phyloP scores from a whole-genome alignment of 2,329 filamentous ascomycete species.

The Colletotrichum sublineola region DNA sequence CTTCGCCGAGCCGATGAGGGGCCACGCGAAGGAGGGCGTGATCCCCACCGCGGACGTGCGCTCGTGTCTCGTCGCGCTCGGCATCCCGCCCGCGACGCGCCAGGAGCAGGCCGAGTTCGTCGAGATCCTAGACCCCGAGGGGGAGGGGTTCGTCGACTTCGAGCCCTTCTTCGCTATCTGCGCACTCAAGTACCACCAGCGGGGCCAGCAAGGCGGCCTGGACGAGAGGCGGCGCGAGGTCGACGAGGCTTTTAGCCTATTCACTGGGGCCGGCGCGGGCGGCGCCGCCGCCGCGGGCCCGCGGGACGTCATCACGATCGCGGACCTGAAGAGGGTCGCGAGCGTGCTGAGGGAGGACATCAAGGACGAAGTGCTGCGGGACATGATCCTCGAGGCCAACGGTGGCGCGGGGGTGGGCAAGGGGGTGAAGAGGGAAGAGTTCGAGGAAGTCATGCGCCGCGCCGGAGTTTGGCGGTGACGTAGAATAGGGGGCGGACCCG shows the following conservation, averaged over 20 bases:
- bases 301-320: slow-evolving; percentile 77
- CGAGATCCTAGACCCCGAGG: slow-evolving; percentile 84
- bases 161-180: slow-evolving; percentile 88
- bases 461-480: slow-evolving; percentile 84
- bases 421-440: slow-evolving; percentile 83
- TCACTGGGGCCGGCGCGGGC: slow-evolving; percentile 67
- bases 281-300: slow-evolving; percentile 1
- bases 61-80: slow-evolving; percentile 83
- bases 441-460: slow-evolving; percentile 86
- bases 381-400: slow-evolving; percentile 97
- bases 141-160: slow-evolving; percentile 82
- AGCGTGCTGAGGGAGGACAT: slow-evolving; percentile 87
- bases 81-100: slow-evolving; percentile 73
- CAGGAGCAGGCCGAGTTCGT: slow-evolving; percentile 82
- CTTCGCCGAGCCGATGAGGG: slow-evolving; percentile 79
- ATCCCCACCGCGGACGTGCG: slow-evolving; percentile 77
- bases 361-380: slow-evolving; percentile 83
- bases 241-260: slow-evolving; percentile 84
- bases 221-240: slow-evolving; percentile 73
- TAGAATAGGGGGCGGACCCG: neutral
- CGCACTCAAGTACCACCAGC: slow-evolving; percentile 83
- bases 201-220: slow-evolving; percentile 53
- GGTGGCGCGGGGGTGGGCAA: slow-evolving; percentile 78
- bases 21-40: slow-evolving; percentile 73
- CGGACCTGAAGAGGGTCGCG: slow-evolving; percentile 83